phyloP scores from a whole-genome alignment of 257 asterid genomes.

The Solanum etuberosum region DNA sequence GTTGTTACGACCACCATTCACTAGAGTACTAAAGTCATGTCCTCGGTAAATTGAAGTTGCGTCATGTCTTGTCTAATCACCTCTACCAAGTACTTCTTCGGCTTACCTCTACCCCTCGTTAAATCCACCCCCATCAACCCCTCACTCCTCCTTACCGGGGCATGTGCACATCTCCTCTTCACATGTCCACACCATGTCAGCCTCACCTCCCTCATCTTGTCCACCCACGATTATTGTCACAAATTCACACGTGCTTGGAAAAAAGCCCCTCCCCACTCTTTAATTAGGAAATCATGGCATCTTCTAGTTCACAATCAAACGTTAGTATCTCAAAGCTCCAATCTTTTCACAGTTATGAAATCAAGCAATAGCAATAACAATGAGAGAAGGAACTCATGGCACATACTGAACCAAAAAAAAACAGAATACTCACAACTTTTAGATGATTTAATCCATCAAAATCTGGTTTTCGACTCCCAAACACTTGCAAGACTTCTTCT shows the following conservation, averaged over 20 bases:
- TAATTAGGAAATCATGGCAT: not conserved
- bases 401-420: not conserved
- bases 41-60: not conserved
- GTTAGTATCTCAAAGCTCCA: not conserved
- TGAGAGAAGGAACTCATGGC: not conserved
- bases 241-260: not conserved
- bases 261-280: not conserved
- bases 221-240: not conserved
- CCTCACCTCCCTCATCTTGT: not conserved
- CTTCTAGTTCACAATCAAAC: not conserved
- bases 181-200: not conserved
- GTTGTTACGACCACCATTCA: not conserved
- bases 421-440: not conserved
- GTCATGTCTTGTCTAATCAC: not conserved
- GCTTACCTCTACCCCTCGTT: not conserved
- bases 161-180: not conserved
- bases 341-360: not conserved
- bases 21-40: not conserved
- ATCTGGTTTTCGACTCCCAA: not conserved
- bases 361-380: not conserved
- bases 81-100: not conserved
- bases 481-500: not conserved
- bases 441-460: not conserved
- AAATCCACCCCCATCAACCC: not conserved
- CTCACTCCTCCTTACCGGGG: not conserved